Evolutionary conservation across 2,329 filamentous ascomycete species (phyloP).

Genomic region (Saccharata proteae): DNA sequence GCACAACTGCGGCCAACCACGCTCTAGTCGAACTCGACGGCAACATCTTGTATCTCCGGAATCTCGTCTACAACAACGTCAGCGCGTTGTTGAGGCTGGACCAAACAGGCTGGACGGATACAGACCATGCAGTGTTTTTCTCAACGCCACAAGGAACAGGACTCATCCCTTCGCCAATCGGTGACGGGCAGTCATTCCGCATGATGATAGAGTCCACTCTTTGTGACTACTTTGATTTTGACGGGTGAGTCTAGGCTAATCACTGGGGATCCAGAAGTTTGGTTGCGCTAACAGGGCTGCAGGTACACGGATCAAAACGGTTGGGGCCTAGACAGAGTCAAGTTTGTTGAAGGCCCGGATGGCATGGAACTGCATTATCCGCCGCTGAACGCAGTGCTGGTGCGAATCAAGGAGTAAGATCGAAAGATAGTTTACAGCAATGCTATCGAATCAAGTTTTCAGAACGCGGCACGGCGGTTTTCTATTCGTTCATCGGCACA

Average conservation of each 20-base stretch:
- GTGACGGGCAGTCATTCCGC: conserved; percentile 17
- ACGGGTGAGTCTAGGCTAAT: conserved; percentile 14
- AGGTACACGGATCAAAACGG: conserved; percentile 20
- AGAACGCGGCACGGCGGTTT: too few species aligned
- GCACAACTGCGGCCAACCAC: conserved; percentile 14
- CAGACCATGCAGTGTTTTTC: conserved; percentile 12
- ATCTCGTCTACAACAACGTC: conserved; percentile 17
- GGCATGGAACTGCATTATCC: conserved; percentile 19
- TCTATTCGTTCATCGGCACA: too few species aligned
- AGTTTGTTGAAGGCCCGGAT: conserved; percentile 13
- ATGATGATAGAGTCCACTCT: conserved; percentile 15
- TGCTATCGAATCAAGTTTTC: too few species aligned
- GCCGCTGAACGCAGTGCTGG: conserved; percentile 17
- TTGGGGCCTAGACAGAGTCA: conserved; percentile 20
- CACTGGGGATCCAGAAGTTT: not conserved
- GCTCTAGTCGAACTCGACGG: conserved; percentile 16
- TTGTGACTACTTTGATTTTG: conserved; percentile 23
- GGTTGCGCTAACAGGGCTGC: not conserved
- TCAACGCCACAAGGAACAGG: conserved; percentile 15
- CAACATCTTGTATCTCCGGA: conserved; percentile 17
- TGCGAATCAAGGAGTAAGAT: conserved; percentile 5
- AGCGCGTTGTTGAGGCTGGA: conserved; percentile 19
- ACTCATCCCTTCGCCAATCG: conserved; percentile 17
- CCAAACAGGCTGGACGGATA: conserved; percentile 15
- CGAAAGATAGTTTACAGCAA: too few species aligned